phyloP scores from a whole-genome alignment of 345 rosid species.

The Murraya paniculata region DNA sequence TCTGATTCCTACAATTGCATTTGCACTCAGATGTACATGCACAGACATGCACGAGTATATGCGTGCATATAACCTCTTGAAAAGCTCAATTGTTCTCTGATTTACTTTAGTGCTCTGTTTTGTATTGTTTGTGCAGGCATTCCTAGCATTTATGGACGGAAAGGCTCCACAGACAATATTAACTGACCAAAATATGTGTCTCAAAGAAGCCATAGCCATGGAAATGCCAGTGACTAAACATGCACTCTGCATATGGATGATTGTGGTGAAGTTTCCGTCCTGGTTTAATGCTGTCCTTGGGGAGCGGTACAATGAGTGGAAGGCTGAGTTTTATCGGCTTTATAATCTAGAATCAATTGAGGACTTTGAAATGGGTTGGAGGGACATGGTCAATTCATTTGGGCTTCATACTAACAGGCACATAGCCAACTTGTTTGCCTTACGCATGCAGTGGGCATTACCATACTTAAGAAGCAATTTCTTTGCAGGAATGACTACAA shows the following conservation, averaged over 20 bases:
- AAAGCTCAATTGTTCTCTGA: not conserved
- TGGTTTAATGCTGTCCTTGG: slow-evolving; percentile 95
- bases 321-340: slow-evolving; percentile 79
- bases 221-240: slow-evolving; percentile 88
- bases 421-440: slow-evolving; percentile 58
- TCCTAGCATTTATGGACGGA: slow-evolving; percentile 83
- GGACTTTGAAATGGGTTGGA: slow-evolving; percentile 90
- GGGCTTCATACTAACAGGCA: slow-evolving; percentile 91
- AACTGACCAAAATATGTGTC: slow-evolving; percentile 89
- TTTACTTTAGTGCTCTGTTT: slow-evolving; percentile 22
- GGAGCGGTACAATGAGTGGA: slow-evolving; percentile 93
- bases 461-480: slow-evolving; percentile 89
- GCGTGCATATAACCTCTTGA: not conserved
- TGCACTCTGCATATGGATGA: slow-evolving; percentile 97
- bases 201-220: slow-evolving; percentile 86
- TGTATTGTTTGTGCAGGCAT: slow-evolving; percentile 44
- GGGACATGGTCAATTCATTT: slow-evolving; percentile 79
- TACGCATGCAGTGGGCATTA: slow-evolving; percentile 76
- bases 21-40: not conserved
- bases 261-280: slow-evolving; percentile 88
- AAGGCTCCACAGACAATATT: slow-evolving; percentile 87
- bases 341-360: slow-evolving; percentile 79
- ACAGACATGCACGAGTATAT: not conserved
- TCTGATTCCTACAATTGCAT: not conserved
- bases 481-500: slow-evolving; percentile 77